Conservation (phyloP, 1,139 yeast species). For the Arxiozyma heterogenica region DNA sequence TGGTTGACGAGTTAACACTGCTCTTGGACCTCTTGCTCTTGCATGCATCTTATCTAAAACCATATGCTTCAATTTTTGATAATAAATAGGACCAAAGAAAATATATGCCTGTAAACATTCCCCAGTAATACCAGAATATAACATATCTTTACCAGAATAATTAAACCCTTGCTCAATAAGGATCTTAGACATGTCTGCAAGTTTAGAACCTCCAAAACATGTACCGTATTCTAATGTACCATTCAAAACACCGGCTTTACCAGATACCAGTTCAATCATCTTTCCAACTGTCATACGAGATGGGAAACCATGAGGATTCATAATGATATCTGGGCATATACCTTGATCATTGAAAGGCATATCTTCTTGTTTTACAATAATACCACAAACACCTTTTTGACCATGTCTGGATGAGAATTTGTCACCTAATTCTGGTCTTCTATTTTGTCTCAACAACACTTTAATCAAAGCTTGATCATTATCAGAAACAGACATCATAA, state of each 20-base stretch:
- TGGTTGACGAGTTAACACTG: conserved; percentile 96
- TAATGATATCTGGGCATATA: conserved; percentile 85
- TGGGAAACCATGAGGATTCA: conserved; percentile 99
- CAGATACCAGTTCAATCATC: conserved; percentile 92
- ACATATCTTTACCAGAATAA: conserved; percentile 95
- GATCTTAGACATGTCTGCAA: conserved; percentile 92
- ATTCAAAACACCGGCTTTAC: conserved; percentile 93
- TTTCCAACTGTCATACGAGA: conserved; percentile 99
- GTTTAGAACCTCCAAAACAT: conserved; percentile 92
- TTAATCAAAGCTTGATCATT: conserved; percentile 91
- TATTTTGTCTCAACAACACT: conserved; percentile 84
- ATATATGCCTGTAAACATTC: conserved; percentile 95
- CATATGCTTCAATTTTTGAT: conserved; percentile 98
- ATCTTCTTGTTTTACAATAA: conserved; percentile 92
- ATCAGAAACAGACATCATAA: conserved; percentile 93
- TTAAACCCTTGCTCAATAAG: conserved; percentile 86
- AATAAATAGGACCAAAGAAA: conserved; percentile 96
- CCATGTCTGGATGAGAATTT: conserved; percentile 96
- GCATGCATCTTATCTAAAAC: conserved; percentile 99
- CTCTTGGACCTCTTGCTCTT: conserved; percentile 98
- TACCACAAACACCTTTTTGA: conserved; percentile 98
- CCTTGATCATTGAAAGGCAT: conserved; percentile 92
- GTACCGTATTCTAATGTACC: conserved; percentile 94
- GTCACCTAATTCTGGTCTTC: conserved; percentile 97
- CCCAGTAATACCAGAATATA: conserved; percentile 97